Percentiles rank a stretch among this genome's conserved stretches.
Evolutionary conservation across 2,329 filamentous ascomycete species (phyloP).

Genomic region (Penicillium sp.): DNA sequence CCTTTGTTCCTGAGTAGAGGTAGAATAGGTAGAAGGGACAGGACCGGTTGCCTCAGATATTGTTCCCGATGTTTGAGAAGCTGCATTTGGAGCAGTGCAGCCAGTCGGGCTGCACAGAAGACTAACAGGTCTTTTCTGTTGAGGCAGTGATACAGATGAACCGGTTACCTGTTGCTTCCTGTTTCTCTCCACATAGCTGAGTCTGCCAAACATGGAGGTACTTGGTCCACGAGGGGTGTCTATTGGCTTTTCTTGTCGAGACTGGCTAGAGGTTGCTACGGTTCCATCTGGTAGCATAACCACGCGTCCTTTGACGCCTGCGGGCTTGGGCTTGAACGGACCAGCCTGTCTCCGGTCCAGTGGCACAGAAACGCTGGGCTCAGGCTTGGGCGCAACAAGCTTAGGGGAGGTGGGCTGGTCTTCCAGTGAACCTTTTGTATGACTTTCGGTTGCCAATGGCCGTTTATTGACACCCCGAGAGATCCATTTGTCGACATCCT

Average conservation of each 20-base stretch:
- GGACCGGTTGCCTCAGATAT: background rate
- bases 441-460: background rate
- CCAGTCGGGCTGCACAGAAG: background rate
- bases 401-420: background rate
- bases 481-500: constrained; percentile 1
- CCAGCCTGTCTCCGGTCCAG: background rate
- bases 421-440: background rate
- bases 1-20: background rate
- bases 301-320: background rate
- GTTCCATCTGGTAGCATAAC: background rate
- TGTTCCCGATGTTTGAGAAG: background rate
- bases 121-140: background rate
- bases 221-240: background rate
- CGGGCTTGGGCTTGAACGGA: background rate
- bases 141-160: background rate
- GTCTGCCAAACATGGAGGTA: background rate
- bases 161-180: background rate
- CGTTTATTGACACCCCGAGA: background rate
- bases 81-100: background rate
- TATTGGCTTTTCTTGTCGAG: background rate
- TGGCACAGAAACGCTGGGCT: background rate
- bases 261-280: background rate
- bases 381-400: background rate
- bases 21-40: background rate
- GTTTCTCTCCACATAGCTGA: background rate